phyloP scores from a whole-genome alignment of 768 basidiomycete species.

The Candolleomyces eurysporus region DNA sequence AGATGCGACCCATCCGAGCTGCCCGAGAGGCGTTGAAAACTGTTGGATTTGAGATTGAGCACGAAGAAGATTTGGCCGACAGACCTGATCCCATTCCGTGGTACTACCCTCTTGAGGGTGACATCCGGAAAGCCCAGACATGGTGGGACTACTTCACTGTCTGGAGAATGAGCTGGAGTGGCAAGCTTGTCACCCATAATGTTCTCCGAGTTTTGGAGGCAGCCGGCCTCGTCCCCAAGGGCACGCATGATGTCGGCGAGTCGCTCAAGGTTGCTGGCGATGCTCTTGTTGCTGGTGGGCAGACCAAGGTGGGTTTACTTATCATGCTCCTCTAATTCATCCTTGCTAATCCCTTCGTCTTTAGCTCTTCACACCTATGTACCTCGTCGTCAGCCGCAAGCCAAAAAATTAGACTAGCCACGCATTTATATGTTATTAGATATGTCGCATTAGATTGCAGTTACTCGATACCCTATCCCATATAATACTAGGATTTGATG shows the following conservation, averaged over 20 bases:
- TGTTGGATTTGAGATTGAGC: conserved; percentile 85
- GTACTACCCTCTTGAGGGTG: conserved; percentile 98
- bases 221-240: conserved; percentile 82
- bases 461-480: conserved; percentile 7
- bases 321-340: conserved; percentile 1
- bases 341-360: conserved; percentile 14
- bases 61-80: conserved; percentile 93
- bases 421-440: conserved; percentile 6
- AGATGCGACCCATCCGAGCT: conserved; percentile 79
- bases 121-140: conserved; percentile 90
- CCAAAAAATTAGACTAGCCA: conserved; percentile 40
- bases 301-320: conserved; percentile 62
- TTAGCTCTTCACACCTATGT: conserved; percentile 91
- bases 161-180: conserved; percentile 88
- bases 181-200: conserved; percentile 80
- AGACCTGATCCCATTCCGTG: conserved; percentile 76
- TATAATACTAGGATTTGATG: conserved; percentile 7
- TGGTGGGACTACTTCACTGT: conserved; percentile 87
- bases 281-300: conserved; percentile 80
- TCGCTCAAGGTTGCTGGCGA: conserved; percentile 80
- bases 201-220: conserved; percentile 75
- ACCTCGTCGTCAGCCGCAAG: conserved; percentile 62
- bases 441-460: too few species aligned
- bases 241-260: conserved; percentile 88
- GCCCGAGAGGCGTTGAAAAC: conserved; percentile 74